These are phyloP conservation scores for Trichoderma simmonsii DNA, from an alignment of 2,329 filamentous ascomycete genomes.

Conservation along the genomic window DNA sequence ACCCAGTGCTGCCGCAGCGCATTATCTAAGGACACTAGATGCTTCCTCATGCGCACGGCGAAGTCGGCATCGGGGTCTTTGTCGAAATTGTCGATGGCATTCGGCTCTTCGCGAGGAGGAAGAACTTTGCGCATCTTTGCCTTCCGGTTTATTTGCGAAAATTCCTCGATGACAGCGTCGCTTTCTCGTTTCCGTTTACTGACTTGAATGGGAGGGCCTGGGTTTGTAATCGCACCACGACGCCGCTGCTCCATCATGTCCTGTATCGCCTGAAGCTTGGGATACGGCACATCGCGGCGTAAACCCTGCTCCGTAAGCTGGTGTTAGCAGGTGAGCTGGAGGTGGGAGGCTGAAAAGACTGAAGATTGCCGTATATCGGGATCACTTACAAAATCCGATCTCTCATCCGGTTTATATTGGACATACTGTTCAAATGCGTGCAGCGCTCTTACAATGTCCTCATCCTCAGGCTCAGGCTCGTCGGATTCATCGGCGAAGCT, in stretches of 20 bases:
- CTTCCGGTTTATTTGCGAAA: background rate
- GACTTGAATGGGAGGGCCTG: background rate
- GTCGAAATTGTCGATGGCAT: background rate
- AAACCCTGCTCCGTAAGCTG: background rate
- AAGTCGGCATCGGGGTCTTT: background rate
- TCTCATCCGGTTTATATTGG: background rate
- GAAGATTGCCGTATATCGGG: background rate
- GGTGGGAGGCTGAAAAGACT: background rate
- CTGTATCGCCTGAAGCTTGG: constrained; percentile 4
- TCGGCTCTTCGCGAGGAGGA: background rate
- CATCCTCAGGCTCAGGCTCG: background rate
- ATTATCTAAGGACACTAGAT: background rate
- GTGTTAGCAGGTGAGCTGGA: background rate
- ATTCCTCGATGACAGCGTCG: background rate
- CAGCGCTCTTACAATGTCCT: background rate
- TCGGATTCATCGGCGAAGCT: background rate
- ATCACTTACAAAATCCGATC: background rate
- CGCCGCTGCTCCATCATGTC: background rate
- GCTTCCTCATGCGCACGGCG: constrained; percentile 5
- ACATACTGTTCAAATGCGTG: background rate
- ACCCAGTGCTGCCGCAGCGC: constrained; percentile 1
- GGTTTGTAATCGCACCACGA: background rate
- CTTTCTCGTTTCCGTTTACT: constrained; percentile 5
- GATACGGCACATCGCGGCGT: background rate
- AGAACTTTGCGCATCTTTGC: background rate